These are phyloP conservation scores for Westerdykella ornata DNA, from an alignment of 2,329 filamentous ascomycete species.

Conservation along the genomic window DNA sequence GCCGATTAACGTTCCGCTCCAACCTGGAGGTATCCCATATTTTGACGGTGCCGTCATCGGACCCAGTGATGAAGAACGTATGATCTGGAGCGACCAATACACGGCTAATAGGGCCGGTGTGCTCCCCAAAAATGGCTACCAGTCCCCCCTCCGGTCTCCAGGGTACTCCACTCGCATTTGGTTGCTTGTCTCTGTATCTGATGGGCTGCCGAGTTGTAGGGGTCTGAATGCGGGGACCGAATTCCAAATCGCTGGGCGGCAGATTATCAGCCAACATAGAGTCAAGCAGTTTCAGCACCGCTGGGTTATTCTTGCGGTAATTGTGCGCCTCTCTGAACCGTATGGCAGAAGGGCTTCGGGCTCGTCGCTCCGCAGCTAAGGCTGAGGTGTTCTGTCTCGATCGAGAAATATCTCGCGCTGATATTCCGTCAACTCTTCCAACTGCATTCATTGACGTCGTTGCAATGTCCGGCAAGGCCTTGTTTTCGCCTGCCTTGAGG, in stretches of 20 bases:
- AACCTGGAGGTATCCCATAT: constrained; percentile 88
- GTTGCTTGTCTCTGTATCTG: constrained; percentile 48
- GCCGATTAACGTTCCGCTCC: constrained; percentile 83
- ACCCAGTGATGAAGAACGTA: constrained; percentile 87
- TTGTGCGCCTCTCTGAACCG: constrained; percentile 64
- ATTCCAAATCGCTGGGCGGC: constrained; percentile 54
- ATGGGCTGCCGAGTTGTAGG: constrained; percentile 51
- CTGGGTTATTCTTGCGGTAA: constrained; percentile 70
- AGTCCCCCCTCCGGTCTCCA: constrained; percentile 83
- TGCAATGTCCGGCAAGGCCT: constrained; percentile 58
- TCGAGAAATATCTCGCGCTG: constrained; percentile 26
- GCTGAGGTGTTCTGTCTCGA: constrained; percentile 25
- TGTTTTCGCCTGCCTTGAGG: constrained; percentile 53
- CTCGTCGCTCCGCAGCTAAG: constrained; percentile 28
- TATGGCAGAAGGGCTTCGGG: constrained; percentile 30
- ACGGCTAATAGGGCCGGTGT: constrained; percentile 73
- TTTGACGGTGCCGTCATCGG: constrained; percentile 83
- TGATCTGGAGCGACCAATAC: constrained; percentile 83
- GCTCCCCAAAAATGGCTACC: constrained; percentile 83
- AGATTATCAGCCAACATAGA: constrained; percentile 69
- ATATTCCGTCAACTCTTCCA: constrained; percentile 54
- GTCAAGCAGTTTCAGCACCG: constrained; percentile 61
- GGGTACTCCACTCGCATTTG: constrained; percentile 46
- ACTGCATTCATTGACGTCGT: constrained; percentile 59
- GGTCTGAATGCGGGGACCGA: constrained; percentile 74